Evolutionary conservation across 495 filamentous ascomycete genomes (phyloP).

Genomic region (Penicillium cinerascens): DNA sequence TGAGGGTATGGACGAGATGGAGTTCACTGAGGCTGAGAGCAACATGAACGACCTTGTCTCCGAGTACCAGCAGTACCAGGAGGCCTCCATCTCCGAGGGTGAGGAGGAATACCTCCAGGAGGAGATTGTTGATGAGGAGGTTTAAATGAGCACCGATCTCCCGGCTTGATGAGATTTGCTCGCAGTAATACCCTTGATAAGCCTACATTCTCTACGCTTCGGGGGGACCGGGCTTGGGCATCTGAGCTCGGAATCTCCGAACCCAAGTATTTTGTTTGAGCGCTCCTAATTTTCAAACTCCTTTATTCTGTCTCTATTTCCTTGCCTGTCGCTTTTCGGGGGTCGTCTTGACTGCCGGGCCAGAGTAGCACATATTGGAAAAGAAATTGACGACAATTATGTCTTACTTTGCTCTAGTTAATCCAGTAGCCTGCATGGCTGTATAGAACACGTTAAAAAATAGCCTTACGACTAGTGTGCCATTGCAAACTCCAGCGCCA

Average conservation of each 20-base stretch:
- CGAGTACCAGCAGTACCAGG: constrained; percentile 99
- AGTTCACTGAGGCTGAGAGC: constrained; percentile 99
- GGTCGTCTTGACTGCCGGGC: constrained; percentile 25
- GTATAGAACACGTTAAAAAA: not conserved
- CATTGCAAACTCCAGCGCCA: too few relatives aligned
- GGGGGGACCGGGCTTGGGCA: constrained; percentile 21
- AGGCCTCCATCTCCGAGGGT: constrained; percentile 78
- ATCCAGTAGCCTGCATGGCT: not conserved
- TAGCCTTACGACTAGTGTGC: too few relatives aligned
- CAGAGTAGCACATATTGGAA: constrained; percentile 44
- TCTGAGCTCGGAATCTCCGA: constrained; percentile 11
- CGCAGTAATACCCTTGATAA: constrained; percentile 46
- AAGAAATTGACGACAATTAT: constrained; percentile 29
- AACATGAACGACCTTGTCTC: constrained; percentile 99
- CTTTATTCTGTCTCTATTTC: constrained; percentile 44
- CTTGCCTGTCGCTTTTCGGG: constrained; percentile 24
- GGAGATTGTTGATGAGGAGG: constrained; percentile 43
- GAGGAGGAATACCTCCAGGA: constrained; percentile 63
- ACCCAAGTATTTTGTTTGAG: constrained; percentile 42
- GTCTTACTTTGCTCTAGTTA: not conserved
- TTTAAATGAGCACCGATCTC: constrained; percentile 30
- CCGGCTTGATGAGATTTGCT: constrained; percentile 32
- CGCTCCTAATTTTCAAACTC: constrained; percentile 37
- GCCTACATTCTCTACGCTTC: constrained; percentile 34
- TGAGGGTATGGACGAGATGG: constrained; percentile 99